A percentile compares a stretch with the other conserved stretches of the same genome.
phyloP scores from a whole-genome alignment of 1,284 basidiomycete genomes.

The Marasmius sp. region DNA sequence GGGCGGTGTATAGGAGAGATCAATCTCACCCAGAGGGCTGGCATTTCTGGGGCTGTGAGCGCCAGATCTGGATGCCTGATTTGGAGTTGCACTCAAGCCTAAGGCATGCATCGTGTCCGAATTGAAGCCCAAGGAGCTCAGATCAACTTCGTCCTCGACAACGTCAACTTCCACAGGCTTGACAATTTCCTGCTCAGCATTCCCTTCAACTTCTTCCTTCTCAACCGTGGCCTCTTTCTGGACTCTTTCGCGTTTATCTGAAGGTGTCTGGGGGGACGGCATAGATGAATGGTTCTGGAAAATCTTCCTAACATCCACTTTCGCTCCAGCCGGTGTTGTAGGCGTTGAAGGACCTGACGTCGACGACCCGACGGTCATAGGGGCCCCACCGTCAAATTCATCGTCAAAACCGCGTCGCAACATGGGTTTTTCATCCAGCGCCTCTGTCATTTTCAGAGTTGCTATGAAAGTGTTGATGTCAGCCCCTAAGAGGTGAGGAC shows the following conservation, averaged over 20 bases:
- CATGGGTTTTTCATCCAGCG: no score
- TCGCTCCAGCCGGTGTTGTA: constrained; percentile 37
- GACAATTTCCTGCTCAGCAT: constrained; percentile 13
- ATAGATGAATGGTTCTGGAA: constrained; percentile 58
- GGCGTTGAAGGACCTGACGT: constrained; percentile 31
- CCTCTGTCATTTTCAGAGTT: no score
- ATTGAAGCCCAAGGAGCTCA: constrained; percentile 28
- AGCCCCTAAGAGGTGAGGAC: no score
- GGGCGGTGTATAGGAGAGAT: constrained; percentile 18
- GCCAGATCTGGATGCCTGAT: constrained; percentile 32
- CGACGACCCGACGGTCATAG: no score
- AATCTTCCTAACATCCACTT: constrained; percentile 65
- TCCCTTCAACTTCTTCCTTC: constrained; percentile 22
- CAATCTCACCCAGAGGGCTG: constrained; percentile 6
- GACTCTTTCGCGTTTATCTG: constrained; percentile 20
- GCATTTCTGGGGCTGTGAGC: constrained; percentile 12
- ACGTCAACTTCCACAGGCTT: constrained; percentile 22
- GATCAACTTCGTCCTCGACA: constrained; percentile 4
- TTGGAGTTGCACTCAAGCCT: constrained; percentile 42
- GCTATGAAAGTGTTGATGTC: no score
- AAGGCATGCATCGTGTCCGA: constrained; percentile 34
- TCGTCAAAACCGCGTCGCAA: no score
- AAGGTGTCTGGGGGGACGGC: constrained; percentile 33
- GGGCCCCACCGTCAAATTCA: no score
- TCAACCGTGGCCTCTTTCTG: constrained; percentile 5